Base-by-base conservation (phyloP, 768 basidiomycete genomes). In the Gautieria morchelliformis region DNA sequence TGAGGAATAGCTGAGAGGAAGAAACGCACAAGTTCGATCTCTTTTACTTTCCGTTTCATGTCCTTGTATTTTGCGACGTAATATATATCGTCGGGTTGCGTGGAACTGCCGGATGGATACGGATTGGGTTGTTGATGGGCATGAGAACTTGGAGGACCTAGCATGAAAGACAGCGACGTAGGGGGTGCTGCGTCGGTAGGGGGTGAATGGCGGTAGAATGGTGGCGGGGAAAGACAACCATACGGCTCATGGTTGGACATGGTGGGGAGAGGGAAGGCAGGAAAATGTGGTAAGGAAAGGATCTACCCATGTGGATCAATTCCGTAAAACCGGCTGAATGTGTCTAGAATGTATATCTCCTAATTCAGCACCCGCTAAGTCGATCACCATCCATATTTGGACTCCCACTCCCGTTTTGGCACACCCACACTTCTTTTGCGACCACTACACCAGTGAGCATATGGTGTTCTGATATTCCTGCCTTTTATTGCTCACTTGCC, bases 61-160 rank as follows among this genome's bases (percentile, higher is more conserved):
- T 93, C 89, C 69, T 83, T 89, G 74, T 92, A 93, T 71, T 92
- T 92, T 65, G 81, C 79, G 59, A 88, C 85, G 68, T 92, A 93
- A 71, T 89, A 91, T 66, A 80, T 81, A 70, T 92, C 89, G 67
- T 91, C 89, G 19, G 85, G 72, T 74, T 83, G 76, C 68, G 74
- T 69, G 56, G 64, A 32, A 76, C 65, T 63, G 70, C 60, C 24
- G 70, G 12, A 27, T 42, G 52, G 30, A 27, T 17, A 20, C 8
- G 59, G 39, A 47, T 59, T 59, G 35, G 19, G 24, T n/a, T 48
- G 35, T 40, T 15, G 49, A 35, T n/a, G 19, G 14, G 40, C 20
- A 6, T 55, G 53, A 5, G 14, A 1, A 30, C 5, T 30, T 17
- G 12, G 4, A 17, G 32, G 48, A 17, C 48, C 48, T 49, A 55